Evolutionary conservation across 805 yeast genomes (phyloP).

Genomic region (Saturnispora quitensis): DNA sequence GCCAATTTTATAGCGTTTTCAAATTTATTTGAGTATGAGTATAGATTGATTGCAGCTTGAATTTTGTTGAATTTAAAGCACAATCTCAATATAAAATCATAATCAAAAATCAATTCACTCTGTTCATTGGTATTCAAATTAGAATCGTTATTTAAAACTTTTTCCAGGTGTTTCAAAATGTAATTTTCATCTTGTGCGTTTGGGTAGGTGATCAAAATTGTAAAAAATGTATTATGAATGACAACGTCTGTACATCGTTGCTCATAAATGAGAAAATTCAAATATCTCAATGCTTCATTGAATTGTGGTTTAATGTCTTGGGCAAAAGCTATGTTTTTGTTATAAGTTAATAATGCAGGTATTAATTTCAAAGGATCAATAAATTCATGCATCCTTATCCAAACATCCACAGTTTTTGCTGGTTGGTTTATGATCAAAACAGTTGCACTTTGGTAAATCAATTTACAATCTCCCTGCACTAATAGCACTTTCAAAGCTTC

Average conservation of each 20-base stretch:
- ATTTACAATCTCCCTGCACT: slow-evolving; percentile 35
- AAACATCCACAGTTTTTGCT: slow-evolving; percentile 58
- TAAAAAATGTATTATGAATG: slow-evolving; percentile 62
- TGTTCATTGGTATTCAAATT: slow-evolving; percentile 9
- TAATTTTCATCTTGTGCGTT: slow-evolving; percentile 35
- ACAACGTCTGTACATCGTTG: slow-evolving; percentile 34
- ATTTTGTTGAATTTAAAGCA: slow-evolving; percentile 52
- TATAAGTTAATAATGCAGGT: slow-evolving; percentile 69
- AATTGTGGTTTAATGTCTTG: slow-evolving; percentile 32
- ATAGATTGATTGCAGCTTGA: slow-evolving; percentile 65
- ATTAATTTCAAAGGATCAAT: slow-evolving; percentile 57
- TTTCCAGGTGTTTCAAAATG: slow-evolving; percentile 42
- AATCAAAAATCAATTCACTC: slow-evolving; percentile 43
- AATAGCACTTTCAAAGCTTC: slow-evolving; percentile 54
- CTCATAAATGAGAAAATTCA: slow-evolving; percentile 44
- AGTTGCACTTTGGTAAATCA: slow-evolving; percentile 61
- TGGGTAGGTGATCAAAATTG: slow-evolving; percentile 50
- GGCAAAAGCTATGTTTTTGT: slow-evolving; percentile 33
- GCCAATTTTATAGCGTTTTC: slow-evolving; percentile 81
- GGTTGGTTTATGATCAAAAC: slow-evolving; percentile 64
- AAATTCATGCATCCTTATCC: slow-evolving; percentile 50
- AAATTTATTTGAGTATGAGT: slow-evolving; percentile 55
- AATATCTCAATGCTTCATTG: slow-evolving; percentile 60
- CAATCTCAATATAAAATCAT: slow-evolving; percentile 65
- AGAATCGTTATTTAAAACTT: slow-evolving; percentile 13